Conservation (phyloP, 768 basidiomycete genomes). For the Pulveroboletus sp. region DNA sequence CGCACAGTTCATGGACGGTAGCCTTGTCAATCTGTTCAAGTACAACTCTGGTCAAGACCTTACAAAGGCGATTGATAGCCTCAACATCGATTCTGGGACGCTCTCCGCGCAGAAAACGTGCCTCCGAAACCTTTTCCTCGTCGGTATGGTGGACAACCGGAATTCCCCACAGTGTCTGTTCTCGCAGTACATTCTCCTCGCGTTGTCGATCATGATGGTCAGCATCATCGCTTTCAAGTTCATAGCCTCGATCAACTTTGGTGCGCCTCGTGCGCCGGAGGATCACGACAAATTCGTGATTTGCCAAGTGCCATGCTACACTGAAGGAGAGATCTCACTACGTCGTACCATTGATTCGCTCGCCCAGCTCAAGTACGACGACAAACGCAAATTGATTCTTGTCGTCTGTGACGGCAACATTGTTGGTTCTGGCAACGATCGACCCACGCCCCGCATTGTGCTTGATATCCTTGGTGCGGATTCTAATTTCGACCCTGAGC, state of each 20-base stretch:
- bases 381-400: conserved; percentile 92
- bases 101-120: conserved; percentile 79
- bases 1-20: conserved; percentile 65
- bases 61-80: conserved; percentile 63
- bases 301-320: conserved; percentile 98
- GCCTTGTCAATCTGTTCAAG: conserved; percentile 72
- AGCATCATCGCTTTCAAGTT: conserved; percentile 95
- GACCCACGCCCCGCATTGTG: conserved; percentile 93
- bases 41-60: conserved; percentile 72
- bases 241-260: conserved; percentile 84
- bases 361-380: conserved; percentile 92
- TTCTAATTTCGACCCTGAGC: conserved; percentile 89
- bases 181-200: conserved; percentile 86
- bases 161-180: conserved; percentile 90
- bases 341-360: conserved; percentile 89
- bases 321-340: conserved; percentile 86
- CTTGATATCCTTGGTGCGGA: conserved; percentile 95
- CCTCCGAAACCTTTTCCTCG: conserved; percentile 86
- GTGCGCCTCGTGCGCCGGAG: conserved; percentile 75
- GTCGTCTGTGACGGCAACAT: conserved; percentile 98
- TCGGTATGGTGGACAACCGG: conserved; percentile 90
- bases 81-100: conserved; percentile 55
- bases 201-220: conserved; percentile 88
- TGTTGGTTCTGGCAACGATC: conserved; percentile 93
- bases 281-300: conserved; percentile 97